Percentiles rank a stretch among this genome's conserved stretches.
These are phyloP conservation scores for Tetracladium setigerum DNA, from an alignment of 495 filamentous ascomycete species.

Conservation along the genomic window DNA sequence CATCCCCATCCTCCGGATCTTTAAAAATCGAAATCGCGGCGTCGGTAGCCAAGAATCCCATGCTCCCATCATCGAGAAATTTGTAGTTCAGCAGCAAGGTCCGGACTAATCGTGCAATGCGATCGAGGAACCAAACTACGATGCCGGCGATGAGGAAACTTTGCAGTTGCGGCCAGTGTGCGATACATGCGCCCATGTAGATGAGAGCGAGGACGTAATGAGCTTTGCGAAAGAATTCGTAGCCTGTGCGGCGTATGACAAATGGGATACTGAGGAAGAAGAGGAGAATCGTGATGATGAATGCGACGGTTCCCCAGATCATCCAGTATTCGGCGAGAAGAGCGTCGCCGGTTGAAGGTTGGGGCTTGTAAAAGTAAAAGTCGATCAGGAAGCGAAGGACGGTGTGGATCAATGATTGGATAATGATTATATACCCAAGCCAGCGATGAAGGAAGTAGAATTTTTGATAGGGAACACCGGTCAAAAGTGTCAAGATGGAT, in stretches of 20 bases:
- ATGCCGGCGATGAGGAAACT: constrained; percentile 57
- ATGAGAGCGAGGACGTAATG: constrained; percentile 58
- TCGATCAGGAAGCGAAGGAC: constrained; percentile 57
- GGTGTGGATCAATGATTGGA: constrained; percentile 54
- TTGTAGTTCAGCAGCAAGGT: constrained; percentile 46
- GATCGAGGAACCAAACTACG: constrained; percentile 48
- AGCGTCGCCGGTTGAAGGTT: constrained; percentile 43
- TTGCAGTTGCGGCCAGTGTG: constrained; percentile 53
- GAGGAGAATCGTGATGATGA: constrained; percentile 46
- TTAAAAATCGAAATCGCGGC: constrained; percentile 38
- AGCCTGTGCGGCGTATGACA: constrained; percentile 51
- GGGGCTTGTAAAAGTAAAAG: constrained; percentile 53
- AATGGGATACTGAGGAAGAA: constrained; percentile 44
- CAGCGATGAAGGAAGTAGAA: constrained; percentile 66
- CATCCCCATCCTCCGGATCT: constrained; percentile 39
- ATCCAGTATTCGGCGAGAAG: constrained; percentile 51
- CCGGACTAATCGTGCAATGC: constrained; percentile 40
- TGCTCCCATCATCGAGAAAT: constrained; percentile 24
- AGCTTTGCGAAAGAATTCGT: constrained; percentile 58
- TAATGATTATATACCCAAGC: constrained; percentile 55
- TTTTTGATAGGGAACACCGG: constrained; percentile 57
- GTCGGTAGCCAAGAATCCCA: constrained; percentile 40
- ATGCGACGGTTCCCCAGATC: constrained; percentile 57
- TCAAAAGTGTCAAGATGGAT: constrained; percentile 51
- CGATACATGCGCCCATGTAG: constrained; percentile 61